A percentile compares a stretch with the other conserved stretches of the same genome.
Evolutionary conservation across 352 stramenopile genomes (phyloP).

Genomic region (Globisporangium splendens): DNA sequence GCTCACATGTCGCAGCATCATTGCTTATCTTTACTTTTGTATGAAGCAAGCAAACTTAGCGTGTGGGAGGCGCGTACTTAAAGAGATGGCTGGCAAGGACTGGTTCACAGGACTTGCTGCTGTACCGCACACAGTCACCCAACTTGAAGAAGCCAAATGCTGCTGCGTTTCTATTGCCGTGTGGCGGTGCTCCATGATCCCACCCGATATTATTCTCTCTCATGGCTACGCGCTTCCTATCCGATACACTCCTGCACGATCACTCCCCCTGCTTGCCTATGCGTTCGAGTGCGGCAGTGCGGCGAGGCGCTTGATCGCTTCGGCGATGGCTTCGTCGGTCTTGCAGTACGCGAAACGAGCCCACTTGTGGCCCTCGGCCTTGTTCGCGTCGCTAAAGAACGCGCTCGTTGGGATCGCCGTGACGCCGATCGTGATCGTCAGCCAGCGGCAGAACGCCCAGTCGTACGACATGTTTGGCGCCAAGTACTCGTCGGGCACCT

Average conservation of each 20-base stretch:
- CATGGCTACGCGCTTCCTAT: neutral
- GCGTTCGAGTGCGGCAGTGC: conserved; percentile 2
- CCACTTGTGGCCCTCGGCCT: conserved; percentile 61
- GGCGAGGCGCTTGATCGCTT: conserved; percentile 75
- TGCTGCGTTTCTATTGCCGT: neutral
- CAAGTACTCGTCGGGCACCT: conserved; percentile 50
- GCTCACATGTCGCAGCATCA: neutral
- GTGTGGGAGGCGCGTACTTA: neutral
- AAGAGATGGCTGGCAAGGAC: neutral
- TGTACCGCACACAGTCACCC: neutral
- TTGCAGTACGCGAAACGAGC: conserved; percentile 97
- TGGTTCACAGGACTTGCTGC: neutral
- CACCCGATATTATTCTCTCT: neutral
- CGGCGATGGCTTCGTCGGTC: conserved; percentile 89
- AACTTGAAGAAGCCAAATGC: neutral
- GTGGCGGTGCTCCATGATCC: neutral
- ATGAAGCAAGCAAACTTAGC: neutral
- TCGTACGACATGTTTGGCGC: conserved; percentile 65
- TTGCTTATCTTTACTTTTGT: neutral
- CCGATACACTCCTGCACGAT: no score
- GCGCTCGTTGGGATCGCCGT: conserved; percentile 90
- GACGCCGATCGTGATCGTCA: conserved; percentile 90
- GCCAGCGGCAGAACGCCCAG: conserved; percentile 91
- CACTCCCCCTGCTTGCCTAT: neutral
- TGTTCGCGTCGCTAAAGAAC: conserved; percentile 89